Evolutionary conservation across 2,329 filamentous ascomycete species (phyloP), one percentile per base, ranked within the genome.

Genomic region (Xenosphaeropsis pyriputrescens): DNA sequence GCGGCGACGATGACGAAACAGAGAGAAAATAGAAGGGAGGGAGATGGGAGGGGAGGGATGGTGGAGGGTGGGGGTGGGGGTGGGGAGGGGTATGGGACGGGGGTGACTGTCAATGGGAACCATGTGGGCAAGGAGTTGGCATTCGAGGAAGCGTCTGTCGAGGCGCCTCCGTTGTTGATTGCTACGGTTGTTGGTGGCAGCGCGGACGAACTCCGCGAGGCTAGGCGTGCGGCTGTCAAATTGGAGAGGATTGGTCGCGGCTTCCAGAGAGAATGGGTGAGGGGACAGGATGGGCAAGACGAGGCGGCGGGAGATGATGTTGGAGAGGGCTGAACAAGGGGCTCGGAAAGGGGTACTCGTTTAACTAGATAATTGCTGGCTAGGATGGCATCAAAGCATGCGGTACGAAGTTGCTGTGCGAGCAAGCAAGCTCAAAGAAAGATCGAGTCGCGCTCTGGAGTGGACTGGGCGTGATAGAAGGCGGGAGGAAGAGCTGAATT

Each of bases 191-290:
- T 75, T 4, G 70, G 70, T 1, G 58, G 60, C 5, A 58, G 58
- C 3, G 56, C 63, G 1, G 63, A 67, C 30, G 61, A 68, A 6
- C 58, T 61, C 8, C 53, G 54, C 18, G 69, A 74, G 40, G 72
- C 70, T 2, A 60, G 68, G 8, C 61, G 65, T 34, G 69, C 70
- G 1, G 67, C 67, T 0, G 62, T 61, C 0, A 59, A 63, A 39
- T 51, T 78, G 9, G 72, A 77, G 55, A 61, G 61, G 37, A 57
- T 75, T 3, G 73, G 67, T 1, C 57, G 63, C 41, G 63, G 67
- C 34, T 66, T 77, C 35, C 73, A 77, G 50, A 56, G 57, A 18
- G 64, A 67, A 42, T 75, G 70, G 68, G 50, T 54, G 2, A 57
- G 57, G 16, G 57, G 61, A 39, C 45, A 47, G 18, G 39, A 42